Base-by-base conservation (phyloP, 139 green algal species). In the Chlamydomonas sphaeroides region DNA sequence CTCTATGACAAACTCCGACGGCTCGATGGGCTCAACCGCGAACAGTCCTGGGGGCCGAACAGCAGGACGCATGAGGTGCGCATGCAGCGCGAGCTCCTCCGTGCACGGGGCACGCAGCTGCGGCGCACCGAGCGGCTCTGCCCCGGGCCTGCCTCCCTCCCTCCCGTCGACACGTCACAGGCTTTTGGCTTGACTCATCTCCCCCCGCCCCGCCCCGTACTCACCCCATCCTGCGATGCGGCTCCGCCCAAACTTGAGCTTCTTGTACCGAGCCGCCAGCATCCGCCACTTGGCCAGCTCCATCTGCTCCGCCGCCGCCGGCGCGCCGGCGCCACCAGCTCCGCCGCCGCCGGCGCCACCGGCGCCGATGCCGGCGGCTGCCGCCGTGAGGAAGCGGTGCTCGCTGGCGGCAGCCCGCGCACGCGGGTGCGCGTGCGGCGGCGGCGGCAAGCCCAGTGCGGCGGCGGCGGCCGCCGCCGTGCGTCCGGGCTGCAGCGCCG, bases 1-100 rank as follows among this genome's bases (percentile, higher is more conserved):
- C 89, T 98, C 92, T n/a, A 98, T 95, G 15, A 97, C 85, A 83
- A 97, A 97, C 62, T 92, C 88, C 15, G 91, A 85, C 1, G 85
- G 65, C 28, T 87, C 81, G 65, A 98, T 96, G 49, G 75, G 48
- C 41, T 95, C 81, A 26, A 79, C 76, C 5, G 95, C 93, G 85
- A 95, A 95, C 80, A 98, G 82, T 38, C 95, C 95, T 80, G 48
- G 26, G 28, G 10, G n/a, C n/a, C n/a, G n/a, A n/a, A n/a, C n/a
- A n/a, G n/a, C n/a, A n/a, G n/a, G n/a, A n/a, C n/a, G n/a, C n/a
- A n/a, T n/a, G n/a, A n/a, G n/a, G n/a, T n/a, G n/a, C n/a, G n/a
- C n/a, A n/a, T n/a, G n/a, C n/a, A n/a, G n/a, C n/a, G n/a, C n/a
- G n/a, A n/a, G n/a, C n/a, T n/a, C n/a, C n/a, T n/a, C n/a, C n/a